Evolutionary conservation across 2,329 filamentous ascomycete genomes (phyloP).

Genomic region (Capronia coronata): DNA sequence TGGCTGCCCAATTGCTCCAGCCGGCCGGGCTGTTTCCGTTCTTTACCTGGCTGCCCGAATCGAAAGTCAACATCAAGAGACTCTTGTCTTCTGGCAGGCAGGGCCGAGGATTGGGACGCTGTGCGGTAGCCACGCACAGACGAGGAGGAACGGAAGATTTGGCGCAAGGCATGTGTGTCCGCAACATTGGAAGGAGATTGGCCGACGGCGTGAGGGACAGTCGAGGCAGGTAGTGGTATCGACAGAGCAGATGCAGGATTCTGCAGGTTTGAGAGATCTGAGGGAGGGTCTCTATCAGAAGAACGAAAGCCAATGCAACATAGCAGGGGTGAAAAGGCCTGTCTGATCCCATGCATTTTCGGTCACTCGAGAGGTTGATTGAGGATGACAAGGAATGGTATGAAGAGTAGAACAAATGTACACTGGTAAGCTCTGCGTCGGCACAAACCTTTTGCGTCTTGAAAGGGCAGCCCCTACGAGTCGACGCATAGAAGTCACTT

Average conservation of each 20-base stretch:
- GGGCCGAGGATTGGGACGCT: constrained; percentile 11
- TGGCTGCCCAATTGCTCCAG: constrained; percentile 21
- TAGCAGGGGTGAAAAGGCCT: constrained; percentile 10
- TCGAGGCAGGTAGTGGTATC: constrained; percentile 10
- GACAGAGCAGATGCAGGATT: constrained; percentile 17
- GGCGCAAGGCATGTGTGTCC: constrained; percentile 18
- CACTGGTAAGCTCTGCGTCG: constrained; percentile 11
- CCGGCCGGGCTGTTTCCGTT: constrained; percentile 14
- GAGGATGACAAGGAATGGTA: constrained; percentile 5
- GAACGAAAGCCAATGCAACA: constrained; percentile 13
- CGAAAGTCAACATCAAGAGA: constrained; percentile 21
- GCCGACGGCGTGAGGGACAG: constrained; percentile 17
- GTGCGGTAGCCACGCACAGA: constrained; percentile 25
- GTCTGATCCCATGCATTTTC: constrained; percentile 12
- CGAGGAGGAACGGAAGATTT: constrained; percentile 23
- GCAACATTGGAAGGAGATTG: constrained; percentile 6
- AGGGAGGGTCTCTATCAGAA: constrained; percentile 4
- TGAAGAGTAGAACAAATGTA: constrained; percentile 14
- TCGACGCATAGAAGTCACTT: neutral
- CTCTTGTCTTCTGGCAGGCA: constrained; percentile 4
- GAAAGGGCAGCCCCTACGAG: neutral
- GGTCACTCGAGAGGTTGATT: neutral
- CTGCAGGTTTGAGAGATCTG: constrained; percentile 13
- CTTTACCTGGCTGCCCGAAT: constrained; percentile 6
- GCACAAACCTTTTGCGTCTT: neutral